These are phyloP conservation scores for Wickerhamiella siamensis DNA, from an alignment of 805 yeast genomes.

Conservation along the genomic window DNA sequence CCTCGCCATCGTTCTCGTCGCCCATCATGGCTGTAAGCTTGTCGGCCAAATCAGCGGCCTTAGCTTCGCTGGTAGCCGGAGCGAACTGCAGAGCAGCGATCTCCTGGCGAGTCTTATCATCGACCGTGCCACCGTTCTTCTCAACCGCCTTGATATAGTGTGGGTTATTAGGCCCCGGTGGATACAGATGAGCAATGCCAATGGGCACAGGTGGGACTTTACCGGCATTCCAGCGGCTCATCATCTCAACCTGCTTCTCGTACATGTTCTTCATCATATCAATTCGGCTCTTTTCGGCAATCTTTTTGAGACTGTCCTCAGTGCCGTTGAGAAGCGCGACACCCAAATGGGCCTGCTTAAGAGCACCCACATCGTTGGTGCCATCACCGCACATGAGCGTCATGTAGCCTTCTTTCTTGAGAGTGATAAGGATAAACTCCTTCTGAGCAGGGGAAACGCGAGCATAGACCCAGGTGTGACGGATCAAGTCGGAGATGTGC, in stretches of 20 bases:
- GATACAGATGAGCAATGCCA: constrained; percentile 84
- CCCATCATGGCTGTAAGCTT: constrained; percentile 41
- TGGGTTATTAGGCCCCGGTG: constrained; percentile 90
- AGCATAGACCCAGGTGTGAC: constrained; percentile 93
- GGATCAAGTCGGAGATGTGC: constrained; percentile 58
- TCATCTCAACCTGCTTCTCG: constrained; percentile 67
- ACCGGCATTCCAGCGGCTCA: constrained; percentile 55
- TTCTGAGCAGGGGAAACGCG: constrained; percentile 95
- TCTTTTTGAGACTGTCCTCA: constrained; percentile 79
- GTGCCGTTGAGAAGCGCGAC: constrained; percentile 96
- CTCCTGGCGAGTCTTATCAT: constrained; percentile 33
- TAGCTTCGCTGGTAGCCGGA: constrained; percentile 25
- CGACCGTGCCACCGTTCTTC: constrained; percentile 64
- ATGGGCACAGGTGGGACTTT: constrained; percentile 70
- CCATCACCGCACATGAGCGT: constrained; percentile 99
- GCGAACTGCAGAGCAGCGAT: constrained; percentile 30
- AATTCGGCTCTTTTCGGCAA: constrained; percentile 63
- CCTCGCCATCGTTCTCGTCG: constrained; percentile 53
- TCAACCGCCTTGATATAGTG: constrained; percentile 75
- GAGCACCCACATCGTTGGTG: constrained; percentile 98
- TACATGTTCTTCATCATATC: constrained; percentile 55
- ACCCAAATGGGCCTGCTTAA: constrained; percentile 97
- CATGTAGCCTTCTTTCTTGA: constrained; percentile 77
- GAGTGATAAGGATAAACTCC: constrained; percentile 71
- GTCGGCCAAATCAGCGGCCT: constrained; percentile 42